Percentiles rank a stretch among this genome's conserved stretches.
Conservation (phyloP, 805 yeast species). For the Pichia manshurica region DNA sequence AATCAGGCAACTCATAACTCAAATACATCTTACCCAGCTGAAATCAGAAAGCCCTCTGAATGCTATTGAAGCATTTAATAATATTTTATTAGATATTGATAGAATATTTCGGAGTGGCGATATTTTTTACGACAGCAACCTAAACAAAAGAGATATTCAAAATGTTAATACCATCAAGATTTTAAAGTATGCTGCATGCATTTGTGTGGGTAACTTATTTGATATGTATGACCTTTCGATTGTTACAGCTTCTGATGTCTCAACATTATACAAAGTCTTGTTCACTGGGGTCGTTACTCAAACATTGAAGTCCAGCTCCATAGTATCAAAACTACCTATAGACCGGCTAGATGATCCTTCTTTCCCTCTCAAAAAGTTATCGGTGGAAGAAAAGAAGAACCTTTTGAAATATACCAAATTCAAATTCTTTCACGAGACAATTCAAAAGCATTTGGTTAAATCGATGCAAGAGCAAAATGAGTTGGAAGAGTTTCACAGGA, state of each 20-base stretch:
- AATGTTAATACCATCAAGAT: constrained; percentile 12
- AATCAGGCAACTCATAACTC: constrained; percentile 27
- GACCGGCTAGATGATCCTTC: constrained; percentile 29
- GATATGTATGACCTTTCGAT: constrained; percentile 34
- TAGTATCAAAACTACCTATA: constrained; percentile 44
- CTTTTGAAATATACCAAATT: constrained; percentile 34
- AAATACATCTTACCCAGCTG: constrained; percentile 22
- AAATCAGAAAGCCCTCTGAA: background rate
- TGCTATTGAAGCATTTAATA: constrained; percentile 2
- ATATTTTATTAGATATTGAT: background rate
- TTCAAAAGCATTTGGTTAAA: constrained; percentile 30
- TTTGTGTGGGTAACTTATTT: constrained; percentile 35
- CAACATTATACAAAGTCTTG: constrained; percentile 30
- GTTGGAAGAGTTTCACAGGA: constrained; percentile 31
- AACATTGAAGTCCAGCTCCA: constrained; percentile 35
- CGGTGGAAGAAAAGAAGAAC: constrained; percentile 29
- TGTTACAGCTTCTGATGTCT: constrained; percentile 33
- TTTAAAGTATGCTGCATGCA: constrained; percentile 39
- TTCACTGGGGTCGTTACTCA: constrained; percentile 31
- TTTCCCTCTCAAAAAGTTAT: constrained; percentile 13
- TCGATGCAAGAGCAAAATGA: constrained; percentile 26
- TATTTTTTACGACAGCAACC: background rate
- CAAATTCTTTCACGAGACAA: constrained; percentile 37
- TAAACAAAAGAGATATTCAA: background rate
- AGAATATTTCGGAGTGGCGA: constrained; percentile 5